phyloP scores from a whole-genome alignment of 805 yeast genomes.

The Kodamaea laetipori region DNA sequence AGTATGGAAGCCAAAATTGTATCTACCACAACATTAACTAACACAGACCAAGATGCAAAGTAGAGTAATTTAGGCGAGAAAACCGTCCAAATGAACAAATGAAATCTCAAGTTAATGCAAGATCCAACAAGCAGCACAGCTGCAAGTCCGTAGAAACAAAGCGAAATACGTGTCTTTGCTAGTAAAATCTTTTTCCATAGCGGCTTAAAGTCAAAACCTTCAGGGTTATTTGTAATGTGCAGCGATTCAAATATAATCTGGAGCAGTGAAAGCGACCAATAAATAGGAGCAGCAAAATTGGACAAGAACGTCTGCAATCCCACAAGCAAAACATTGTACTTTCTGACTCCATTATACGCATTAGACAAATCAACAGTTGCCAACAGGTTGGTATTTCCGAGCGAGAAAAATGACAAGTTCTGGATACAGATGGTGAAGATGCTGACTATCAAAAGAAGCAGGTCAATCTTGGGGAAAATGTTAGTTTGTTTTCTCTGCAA shows the following conservation, averaged over 20 bases:
- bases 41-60: conserved; percentile 71
- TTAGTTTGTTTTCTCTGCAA: conserved; percentile 7
- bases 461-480: conserved; percentile 1
- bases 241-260: conserved; percentile 41
- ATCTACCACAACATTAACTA: conserved; percentile 45
- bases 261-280: conserved; percentile 63
- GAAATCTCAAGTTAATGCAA: conserved; percentile 75
- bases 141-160: conserved; percentile 60
- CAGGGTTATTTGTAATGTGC: conserved; percentile 19
- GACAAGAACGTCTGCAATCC: conserved; percentile 78
- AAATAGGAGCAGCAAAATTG: conserved; percentile 86
- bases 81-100: conserved; percentile 95
- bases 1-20: conserved; percentile 8
- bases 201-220: conserved; percentile 18
- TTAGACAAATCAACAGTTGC: conserved; percentile 89
- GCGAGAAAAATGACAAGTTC: conserved; percentile 76
- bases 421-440: conserved; percentile 57
- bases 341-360: conserved; percentile 84
- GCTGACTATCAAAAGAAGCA: conserved; percentile 25
- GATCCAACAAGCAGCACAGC: conserved; percentile 64
- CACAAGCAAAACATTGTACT: conserved; percentile 68
- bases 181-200: conserved; percentile 38
- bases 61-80: conserved; percentile 90
- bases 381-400: conserved; percentile 89
- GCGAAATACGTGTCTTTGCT: conserved; percentile 36